Conservation (phyloP, 805 yeast genomes). For the Novakomyces olei region DNA sequence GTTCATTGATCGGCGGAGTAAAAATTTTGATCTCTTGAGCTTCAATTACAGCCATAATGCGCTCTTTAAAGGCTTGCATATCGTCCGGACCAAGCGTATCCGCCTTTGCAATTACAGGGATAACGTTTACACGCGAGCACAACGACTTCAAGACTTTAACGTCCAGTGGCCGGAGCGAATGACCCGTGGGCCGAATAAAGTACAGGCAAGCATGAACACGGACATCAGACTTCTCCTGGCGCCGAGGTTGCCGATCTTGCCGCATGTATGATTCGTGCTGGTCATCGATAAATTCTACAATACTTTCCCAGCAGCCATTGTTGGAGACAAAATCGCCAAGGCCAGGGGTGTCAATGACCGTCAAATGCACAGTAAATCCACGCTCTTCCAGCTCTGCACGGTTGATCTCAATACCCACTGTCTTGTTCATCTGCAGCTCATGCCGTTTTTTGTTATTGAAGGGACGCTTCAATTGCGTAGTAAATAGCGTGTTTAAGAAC, state of each 20-base stretch:
- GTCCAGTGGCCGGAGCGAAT: slow-evolving; percentile 42
- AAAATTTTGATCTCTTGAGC: slow-evolving; percentile 38
- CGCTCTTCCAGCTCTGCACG: slow-evolving; percentile 37
- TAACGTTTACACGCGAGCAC: slow-evolving; percentile 48
- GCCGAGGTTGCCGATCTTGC: slow-evolving; percentile 58
- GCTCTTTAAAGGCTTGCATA: slow-evolving; percentile 27
- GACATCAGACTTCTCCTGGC: slow-evolving; percentile 31
- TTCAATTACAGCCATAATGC: slow-evolving; percentile 15
- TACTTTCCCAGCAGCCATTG: slow-evolving; percentile 41
- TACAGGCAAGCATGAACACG: slow-evolving; percentile 73
- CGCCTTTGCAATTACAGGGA: slow-evolving; percentile 65
- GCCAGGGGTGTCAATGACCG: slow-evolving; percentile 52
- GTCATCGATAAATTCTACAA: slow-evolving; percentile 55
- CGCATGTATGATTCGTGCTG: slow-evolving; percentile 46
- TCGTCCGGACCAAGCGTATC: slow-evolving; percentile 48
- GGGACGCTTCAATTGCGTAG: slow-evolving; percentile 22
- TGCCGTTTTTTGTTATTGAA: slow-evolving; percentile 20
- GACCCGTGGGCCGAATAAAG: slow-evolving; percentile 50
- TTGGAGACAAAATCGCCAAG: slow-evolving; percentile 54
- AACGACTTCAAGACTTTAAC: slow-evolving; percentile 50
- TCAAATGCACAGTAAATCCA: slow-evolving; percentile 35
- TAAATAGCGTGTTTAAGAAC: slow-evolving; percentile 60
- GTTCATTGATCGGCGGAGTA: slow-evolving; percentile 23
- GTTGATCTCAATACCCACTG: slow-evolving; percentile 20
- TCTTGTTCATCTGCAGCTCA: slow-evolving; percentile 19